Conservation (phyloP, 2,329 filamentous ascomycete species). For the Epicoccum nigrum region DNA sequence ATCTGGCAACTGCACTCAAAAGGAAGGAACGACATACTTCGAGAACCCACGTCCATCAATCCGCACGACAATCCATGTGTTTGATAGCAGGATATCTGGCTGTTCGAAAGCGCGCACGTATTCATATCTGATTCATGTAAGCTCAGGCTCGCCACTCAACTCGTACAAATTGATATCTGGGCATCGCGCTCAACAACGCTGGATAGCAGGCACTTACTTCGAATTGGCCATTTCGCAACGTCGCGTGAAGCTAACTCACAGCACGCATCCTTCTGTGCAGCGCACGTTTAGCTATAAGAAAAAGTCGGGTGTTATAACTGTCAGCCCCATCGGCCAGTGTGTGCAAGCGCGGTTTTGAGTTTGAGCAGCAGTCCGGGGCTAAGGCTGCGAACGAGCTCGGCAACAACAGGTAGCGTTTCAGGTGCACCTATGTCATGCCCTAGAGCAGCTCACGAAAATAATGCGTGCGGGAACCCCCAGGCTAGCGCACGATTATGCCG, state of each 20-base stretch:
- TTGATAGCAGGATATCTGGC: conserved; percentile 77
- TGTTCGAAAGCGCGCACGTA: conserved; percentile 93
- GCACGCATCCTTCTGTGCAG: conserved; percentile 4
- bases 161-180: conserved; percentile 1
- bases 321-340: conserved; percentile 2
- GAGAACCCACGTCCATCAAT: conserved; percentile 95
- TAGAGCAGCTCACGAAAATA: conserved; percentile 7
- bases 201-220: conserved; percentile 10
- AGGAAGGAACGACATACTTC: conserved; percentile 63
- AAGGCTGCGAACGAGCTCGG: conserved; percentile 19
- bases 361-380: conserved; percentile 14
- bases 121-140: conserved; percentile 70
- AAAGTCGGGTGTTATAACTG: conserved; percentile 5
- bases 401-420: conserved; percentile 16
- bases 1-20: no score
- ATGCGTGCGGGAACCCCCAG: conserved; percentile 6
- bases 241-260: conserved; percentile 5
- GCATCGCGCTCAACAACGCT: not conserved
- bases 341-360: conserved; percentile 18
- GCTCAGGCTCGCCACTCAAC: conserved; percentile 8
- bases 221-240: conserved; percentile 16
- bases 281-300: conserved; percentile 10
- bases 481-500: conserved; percentile 8
- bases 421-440: conserved; percentile 14
- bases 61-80: conserved; percentile 94